Evolutionary conservation across 2,329 filamentous ascomycete species (phyloP).

Genomic region (Clarireedia hainanense): DNA sequence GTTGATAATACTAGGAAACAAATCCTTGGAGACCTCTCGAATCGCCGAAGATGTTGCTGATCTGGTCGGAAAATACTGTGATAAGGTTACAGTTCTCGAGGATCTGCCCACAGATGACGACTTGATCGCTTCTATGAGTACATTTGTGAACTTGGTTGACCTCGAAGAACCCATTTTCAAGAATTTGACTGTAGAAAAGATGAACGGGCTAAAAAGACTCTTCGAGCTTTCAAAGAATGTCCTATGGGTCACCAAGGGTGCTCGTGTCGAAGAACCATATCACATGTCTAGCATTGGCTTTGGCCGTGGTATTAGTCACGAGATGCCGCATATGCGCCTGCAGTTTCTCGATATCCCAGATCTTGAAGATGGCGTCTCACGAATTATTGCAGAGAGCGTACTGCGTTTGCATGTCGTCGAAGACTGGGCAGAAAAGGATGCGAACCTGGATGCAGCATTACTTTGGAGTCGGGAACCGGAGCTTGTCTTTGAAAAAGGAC

Average conservation of each 20-base stretch:
- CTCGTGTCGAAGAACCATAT: slow-evolving; percentile 13
- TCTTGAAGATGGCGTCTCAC: background rate
- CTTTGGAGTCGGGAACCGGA: slow-evolving; percentile 19
- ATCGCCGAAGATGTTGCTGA: background rate
- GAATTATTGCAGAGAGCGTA: slow-evolving; percentile 9
- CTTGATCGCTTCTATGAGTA: slow-evolving; percentile 20
- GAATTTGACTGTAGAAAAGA: slow-evolving; percentile 24
- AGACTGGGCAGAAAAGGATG: background rate
- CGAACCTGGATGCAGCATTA: background rate
- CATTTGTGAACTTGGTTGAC: slow-evolving; percentile 16
- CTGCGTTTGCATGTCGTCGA: slow-evolving; percentile 7
- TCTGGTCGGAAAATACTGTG: background rate
- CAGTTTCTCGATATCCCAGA: slow-evolving; percentile 15
- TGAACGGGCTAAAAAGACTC: slow-evolving; percentile 14
- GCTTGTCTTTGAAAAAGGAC: slow-evolving; percentile 3
- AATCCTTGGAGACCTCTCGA: background rate
- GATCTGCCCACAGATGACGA: slow-evolving; percentile 6
- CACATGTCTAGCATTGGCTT: slow-evolving; percentile 12
- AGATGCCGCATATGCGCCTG: slow-evolving; percentile 12
- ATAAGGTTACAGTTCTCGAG: background rate
- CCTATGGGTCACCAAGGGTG: slow-evolving; percentile 18
- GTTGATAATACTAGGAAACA: background rate
- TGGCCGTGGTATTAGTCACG: slow-evolving; percentile 1
- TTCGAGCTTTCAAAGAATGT: slow-evolving; percentile 11
- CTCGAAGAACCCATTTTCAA: slow-evolving; percentile 26